A percentile compares a stretch with the other conserved stretches of the same genome.
Evolutionary conservation across 1,284 basidiomycete species (phyloP).

Genomic region (Trametes sp.): DNA sequence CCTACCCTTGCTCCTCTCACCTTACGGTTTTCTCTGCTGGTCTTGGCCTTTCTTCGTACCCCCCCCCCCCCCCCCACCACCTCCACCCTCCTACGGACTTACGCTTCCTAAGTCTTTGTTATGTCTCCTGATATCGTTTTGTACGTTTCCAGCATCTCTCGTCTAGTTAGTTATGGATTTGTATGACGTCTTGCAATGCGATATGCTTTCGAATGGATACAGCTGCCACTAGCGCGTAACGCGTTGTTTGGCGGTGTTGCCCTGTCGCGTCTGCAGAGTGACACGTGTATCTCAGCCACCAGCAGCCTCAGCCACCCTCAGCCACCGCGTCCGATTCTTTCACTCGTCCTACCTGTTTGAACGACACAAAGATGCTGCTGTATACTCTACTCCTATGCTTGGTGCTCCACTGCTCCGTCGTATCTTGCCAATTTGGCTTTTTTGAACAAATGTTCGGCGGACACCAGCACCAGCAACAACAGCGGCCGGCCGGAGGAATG

Average conservation of each 20-base stretch:
- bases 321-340: neutral
- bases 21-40: neutral
- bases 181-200: conserved; percentile 20
- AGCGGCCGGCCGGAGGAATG: conserved; percentile 33
- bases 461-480: conserved; percentile 54
- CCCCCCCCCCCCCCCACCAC: neutral
- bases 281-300: conserved; percentile 21
- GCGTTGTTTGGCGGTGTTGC: conserved; percentile 30
- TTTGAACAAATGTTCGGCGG: conserved; percentile 70
- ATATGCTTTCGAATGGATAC: conserved; percentile 16
- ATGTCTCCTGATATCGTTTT: conserved; percentile 3
- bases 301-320: neutral
- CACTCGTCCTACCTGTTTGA: neutral
- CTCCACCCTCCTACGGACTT: neutral
- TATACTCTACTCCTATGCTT: conserved; percentile 22
- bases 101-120: neutral
- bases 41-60: neutral
- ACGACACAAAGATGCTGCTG: conserved; percentile 16
- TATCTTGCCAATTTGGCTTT: conserved; percentile 63
- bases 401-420: conserved; percentile 13
- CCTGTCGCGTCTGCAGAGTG: conserved; percentile 11
- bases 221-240: conserved; percentile 8
- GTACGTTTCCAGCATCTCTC: neutral
- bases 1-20: neutral
- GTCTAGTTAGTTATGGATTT: conserved; percentile 20